Conservation (phyloP, 2,329 filamentous ascomycete genomes). For the Xylaria polymorpha region DNA sequence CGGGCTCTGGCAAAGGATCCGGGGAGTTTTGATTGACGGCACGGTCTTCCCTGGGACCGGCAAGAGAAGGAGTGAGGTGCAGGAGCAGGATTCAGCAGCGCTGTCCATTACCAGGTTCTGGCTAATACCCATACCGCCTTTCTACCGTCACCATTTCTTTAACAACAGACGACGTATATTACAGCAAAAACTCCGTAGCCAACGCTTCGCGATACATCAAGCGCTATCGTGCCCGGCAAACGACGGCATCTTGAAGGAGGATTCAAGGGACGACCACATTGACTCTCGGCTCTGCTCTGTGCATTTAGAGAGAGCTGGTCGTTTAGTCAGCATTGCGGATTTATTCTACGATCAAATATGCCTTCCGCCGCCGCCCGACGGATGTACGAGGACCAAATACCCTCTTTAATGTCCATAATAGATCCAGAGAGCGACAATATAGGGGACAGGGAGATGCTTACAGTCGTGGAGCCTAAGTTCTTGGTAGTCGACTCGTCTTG, state of each 20-base stretch:
- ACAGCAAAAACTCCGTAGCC: conserved; percentile 32
- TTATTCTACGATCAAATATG: conserved; percentile 58
- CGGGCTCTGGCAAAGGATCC: conserved; percentile 20
- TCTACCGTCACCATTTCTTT: conserved; percentile 44
- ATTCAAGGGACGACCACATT: conserved; percentile 13
- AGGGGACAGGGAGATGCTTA: conserved; percentile 64
- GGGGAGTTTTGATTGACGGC: conserved; percentile 23
- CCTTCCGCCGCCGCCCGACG: conserved; percentile 70
- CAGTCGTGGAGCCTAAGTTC: conserved; percentile 65
- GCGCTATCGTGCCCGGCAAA: conserved; percentile 5
- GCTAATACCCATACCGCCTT: conserved; percentile 39
- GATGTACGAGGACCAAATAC: conserved; percentile 76
- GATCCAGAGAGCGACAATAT: conserved; percentile 70
- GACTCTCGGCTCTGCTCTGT: conserved; percentile 2
- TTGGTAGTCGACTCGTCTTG: conserved; percentile 59
- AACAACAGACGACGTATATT: conserved; percentile 37
- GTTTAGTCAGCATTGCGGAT: conserved; percentile 5
- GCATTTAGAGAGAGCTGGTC: conserved; percentile 17
- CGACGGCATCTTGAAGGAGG: conserved; percentile 1
- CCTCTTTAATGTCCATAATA: conserved; percentile 81
- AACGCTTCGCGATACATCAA: conserved; percentile 29
- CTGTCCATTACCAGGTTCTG: conserved; percentile 56
- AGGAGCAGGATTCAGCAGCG: conserved; percentile 63
- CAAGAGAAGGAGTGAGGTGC: conserved; percentile 43
- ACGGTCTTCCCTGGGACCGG: conserved; percentile 35